These are phyloP conservation scores for Blastobotrys petasosporus DNA, from an alignment of 1,139 yeast species.

Conservation along the genomic window DNA sequence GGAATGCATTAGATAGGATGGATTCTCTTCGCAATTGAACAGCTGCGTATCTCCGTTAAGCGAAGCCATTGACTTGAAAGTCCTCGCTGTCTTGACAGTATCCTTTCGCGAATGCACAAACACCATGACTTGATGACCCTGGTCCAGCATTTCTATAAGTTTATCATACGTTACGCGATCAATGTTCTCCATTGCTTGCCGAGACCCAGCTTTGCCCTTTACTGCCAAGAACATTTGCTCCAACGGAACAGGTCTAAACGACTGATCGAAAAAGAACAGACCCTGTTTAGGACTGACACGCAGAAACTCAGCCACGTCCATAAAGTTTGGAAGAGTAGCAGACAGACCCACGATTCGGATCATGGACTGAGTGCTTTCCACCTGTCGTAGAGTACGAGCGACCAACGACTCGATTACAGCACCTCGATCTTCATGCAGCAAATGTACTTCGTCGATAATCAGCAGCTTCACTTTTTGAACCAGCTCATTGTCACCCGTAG, in stretches of 20 bases:
- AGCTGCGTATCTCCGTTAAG: conserved; percentile 46
- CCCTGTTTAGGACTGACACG: conserved; percentile 89
- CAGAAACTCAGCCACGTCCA: conserved; percentile 92
- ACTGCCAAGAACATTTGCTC: conserved; percentile 87
- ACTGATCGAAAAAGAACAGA: conserved; percentile 88
- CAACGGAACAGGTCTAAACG: conserved; percentile 90
- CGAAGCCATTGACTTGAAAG: conserved; percentile 65
- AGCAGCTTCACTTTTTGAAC: conserved; percentile 78
- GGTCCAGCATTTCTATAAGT: conserved; percentile 55
- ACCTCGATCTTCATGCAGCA: conserved; percentile 96
- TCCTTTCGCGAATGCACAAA: conserved; percentile 95
- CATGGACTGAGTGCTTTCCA: conserved; percentile 89
- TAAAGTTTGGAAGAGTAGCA: conserved; percentile 89
- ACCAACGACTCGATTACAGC: conserved; percentile 94
- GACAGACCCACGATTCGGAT: conserved; percentile 94
- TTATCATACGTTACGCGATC: conserved; percentile 77
- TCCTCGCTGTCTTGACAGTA: conserved; percentile 75
- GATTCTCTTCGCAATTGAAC: conserved; percentile 57
- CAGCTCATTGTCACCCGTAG: conserved; percentile 75
- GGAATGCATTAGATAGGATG: conserved; percentile 43
- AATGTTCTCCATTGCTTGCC: conserved; percentile 66
- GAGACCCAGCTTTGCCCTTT: conserved; percentile 72
- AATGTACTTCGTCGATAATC: conserved; percentile 93
- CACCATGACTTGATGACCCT: conserved; percentile 90
- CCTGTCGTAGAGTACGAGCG: conserved; percentile 91